phyloP scores from a whole-genome alignment of 2,329 filamentous ascomycete genomes.

The Acephala macrosclerotiorum region DNA sequence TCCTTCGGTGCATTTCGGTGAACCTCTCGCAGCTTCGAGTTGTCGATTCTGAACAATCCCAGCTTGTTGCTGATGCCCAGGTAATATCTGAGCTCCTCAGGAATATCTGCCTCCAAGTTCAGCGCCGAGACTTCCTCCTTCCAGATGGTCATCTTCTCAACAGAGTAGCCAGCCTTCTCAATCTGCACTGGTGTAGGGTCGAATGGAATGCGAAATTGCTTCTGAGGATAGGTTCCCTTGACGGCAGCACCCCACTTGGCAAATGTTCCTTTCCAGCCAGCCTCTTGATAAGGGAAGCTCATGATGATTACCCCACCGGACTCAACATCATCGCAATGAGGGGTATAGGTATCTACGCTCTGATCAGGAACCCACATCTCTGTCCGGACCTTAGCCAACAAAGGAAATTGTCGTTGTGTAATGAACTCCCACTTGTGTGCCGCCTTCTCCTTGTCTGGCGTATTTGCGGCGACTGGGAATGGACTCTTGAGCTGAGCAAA shows the following conservation, averaged over 20 bases:
- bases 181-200: conserved; percentile 65
- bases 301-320: conserved; percentile 69
- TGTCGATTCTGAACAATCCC: conserved; percentile 73
- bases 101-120: conserved; percentile 64
- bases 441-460: conserved; percentile 48
- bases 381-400: conserved; percentile 72
- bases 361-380: conserved; percentile 75
- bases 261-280: conserved; percentile 55
- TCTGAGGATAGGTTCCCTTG: conserved; percentile 60
- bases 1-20: conserved; percentile 66
- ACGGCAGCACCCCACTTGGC: conserved; percentile 59
- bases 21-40: conserved; percentile 62
- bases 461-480: conserved; percentile 50
- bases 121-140: conserved; percentile 62
- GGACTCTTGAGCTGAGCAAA: conserved; percentile 73
- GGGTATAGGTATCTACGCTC: conserved; percentile 57
- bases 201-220: conserved; percentile 72
- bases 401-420: conserved; percentile 73
- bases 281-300: conserved; percentile 67
- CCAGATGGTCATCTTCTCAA: conserved; percentile 71
- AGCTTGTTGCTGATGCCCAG: conserved; percentile 72
- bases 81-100: conserved; percentile 68
- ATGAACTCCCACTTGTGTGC: conserved; percentile 71
- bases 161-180: conserved; percentile 63
- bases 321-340: conserved; percentile 55